Base-by-base conservation (phyloP, 2,329 filamentous ascomycete species). In the Neofusicoccum kwambonambiense region DNA sequence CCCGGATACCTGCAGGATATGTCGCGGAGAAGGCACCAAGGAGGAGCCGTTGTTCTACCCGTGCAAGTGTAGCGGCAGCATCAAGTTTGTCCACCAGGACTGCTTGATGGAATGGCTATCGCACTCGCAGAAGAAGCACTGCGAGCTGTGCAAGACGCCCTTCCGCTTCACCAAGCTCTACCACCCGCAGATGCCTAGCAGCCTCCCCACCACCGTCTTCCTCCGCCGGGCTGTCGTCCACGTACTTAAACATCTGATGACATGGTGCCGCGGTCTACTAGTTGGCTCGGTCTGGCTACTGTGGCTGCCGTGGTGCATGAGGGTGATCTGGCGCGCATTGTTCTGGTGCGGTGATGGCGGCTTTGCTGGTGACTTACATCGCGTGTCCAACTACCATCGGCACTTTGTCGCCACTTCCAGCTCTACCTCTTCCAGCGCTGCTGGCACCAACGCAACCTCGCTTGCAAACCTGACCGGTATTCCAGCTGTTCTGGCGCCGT, bases 81-180 rank as follows among this genome's bases (percentile, higher is more conserved):
- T 99, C 81, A 97, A 97, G 81, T 97, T 90, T 74, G 95, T 99
- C 67, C 95, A 99, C 77, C 95, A 99, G 79, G 91, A 96, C 76
- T 99, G 95, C 77, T 81, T 99, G 78, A 97, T 99, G 90, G 93
- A 98, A 79, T 99, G 95, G 95, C 84, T 99, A 22, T 94, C 93
- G 57, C 96, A 99, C 78, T 98, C 95, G 1, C 93, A 99, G 77
- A 99, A 99, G 86, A 98, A 98, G 78, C 91, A 99, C 82, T 99
- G 96, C 83, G 95, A 99, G 81, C 88, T 99, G 41, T 99, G 95
- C 87, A 99, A 99, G 82, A 99, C 95, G 2, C 89, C 93, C 0
- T 99, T 98, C 75, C 91, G 93, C 67, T 99, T 99, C 82, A 99
- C 95, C 62, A 99, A 99, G 79, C 86, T 99, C 44, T 99, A 99